Evolutionary conservation across 2,329 filamentous ascomycete genomes (phyloP).

Genomic region (Penicillium sp.): DNA sequence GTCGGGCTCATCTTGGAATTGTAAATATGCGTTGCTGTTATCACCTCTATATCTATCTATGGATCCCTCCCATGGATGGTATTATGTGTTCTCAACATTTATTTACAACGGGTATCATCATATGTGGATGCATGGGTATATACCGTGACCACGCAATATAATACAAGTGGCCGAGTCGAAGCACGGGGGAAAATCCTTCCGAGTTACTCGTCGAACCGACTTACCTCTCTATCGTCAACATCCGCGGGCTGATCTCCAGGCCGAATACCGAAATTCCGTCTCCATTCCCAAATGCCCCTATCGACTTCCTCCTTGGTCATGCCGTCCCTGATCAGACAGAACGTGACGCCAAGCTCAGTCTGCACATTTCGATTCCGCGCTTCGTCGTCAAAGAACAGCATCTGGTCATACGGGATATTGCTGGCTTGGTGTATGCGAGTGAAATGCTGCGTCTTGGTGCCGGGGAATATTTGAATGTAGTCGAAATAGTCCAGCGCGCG

Average conservation of each 20-base stretch:
- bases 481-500: slow-evolving; percentile 53
- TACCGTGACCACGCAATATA: background rate
- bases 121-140: background rate
- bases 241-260: slow-evolving; percentile 10
- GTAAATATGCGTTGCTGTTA: background rate
- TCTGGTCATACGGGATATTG: slow-evolving; percentile 70
- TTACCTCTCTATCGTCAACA: slow-evolving; percentile 13
- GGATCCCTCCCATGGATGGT: too few relatives aligned
- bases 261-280: slow-evolving; percentile 42
- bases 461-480: slow-evolving; percentile 62
- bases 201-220: slow-evolving; percentile 12
- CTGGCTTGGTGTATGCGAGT: slow-evolving; percentile 66
- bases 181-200: background rate
- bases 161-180: background rate
- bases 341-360: slow-evolving; percentile 69
- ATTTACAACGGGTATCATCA: background rate
- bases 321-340: slow-evolving; percentile 77
- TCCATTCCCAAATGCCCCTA: slow-evolving; percentile 75
- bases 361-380: slow-evolving; percentile 78
- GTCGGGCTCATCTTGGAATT: background rate
- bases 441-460: slow-evolving; percentile 83
- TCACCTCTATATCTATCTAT: background rate
- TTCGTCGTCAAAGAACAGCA: slow-evolving; percentile 97
- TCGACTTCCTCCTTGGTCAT: slow-evolving; percentile 74
- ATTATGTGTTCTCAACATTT: background rate